A percentile compares a stretch with the other conserved stretches of the same genome.
phyloP scores from a whole-genome alignment of 208 protist species.

The Leishmania major region DNA sequence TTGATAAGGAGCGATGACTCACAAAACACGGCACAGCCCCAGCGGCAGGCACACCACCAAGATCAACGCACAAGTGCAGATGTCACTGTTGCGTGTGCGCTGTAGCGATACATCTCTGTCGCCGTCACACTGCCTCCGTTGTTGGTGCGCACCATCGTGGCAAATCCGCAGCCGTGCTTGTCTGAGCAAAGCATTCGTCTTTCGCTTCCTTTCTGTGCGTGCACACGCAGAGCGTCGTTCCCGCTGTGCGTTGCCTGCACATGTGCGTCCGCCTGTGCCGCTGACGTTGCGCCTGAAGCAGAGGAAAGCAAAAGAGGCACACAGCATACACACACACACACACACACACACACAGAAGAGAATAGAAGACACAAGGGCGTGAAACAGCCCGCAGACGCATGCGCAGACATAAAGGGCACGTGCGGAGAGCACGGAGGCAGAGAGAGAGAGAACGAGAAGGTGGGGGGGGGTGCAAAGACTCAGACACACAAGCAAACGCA shows the following conservation, averaged over 20 bases:
- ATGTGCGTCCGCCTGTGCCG: background rate
- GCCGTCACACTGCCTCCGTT: background rate
- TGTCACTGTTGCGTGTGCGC: background rate
- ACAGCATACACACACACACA: too few relatives aligned
- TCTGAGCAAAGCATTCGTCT: background rate
- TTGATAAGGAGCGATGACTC: background rate
- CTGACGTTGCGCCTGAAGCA: background rate
- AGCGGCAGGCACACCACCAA: background rate
- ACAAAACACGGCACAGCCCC: background rate
- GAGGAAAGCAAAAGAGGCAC: constrained; percentile 2
- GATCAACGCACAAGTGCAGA: background rate
- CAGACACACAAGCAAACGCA: background rate
- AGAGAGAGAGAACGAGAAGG: constrained; percentile 1
- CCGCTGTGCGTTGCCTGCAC: background rate
- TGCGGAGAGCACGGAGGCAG: background rate
- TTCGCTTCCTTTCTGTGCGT: background rate
- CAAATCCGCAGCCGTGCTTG: background rate
- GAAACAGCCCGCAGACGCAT: background rate
- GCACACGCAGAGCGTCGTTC: background rate
- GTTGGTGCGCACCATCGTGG: background rate
- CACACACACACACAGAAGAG: too few relatives aligned
- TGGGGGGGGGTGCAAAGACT: background rate
- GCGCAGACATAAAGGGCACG: background rate
- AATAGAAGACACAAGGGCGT: background rate
- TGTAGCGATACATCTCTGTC: background rate